Conservation (phyloP, 1,284 basidiomycete species). For the Volvariella surrecta region DNA sequence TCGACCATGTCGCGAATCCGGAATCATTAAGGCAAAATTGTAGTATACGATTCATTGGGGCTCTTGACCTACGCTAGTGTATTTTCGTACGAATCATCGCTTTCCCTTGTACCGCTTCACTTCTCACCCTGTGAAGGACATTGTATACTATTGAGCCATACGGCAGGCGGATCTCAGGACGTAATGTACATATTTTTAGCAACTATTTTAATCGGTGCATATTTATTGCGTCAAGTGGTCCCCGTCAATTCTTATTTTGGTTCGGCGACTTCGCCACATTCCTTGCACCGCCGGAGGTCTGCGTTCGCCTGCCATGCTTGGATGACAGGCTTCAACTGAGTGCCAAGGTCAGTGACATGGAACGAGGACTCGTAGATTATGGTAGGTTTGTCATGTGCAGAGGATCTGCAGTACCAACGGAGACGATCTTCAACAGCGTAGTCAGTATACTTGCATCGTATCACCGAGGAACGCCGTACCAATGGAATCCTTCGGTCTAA, state of each 20-base stretch:
- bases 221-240: no score
- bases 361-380: constrained; percentile 85
- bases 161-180: no score
- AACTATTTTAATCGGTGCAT: no score
- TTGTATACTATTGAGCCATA: no score
- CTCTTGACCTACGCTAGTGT: no score
- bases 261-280: constrained; percentile 63
- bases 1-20: no score
- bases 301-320: constrained; percentile 64
- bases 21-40: no score
- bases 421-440: constrained; percentile 61
- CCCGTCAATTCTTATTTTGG: constrained; percentile 35
- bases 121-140: no score
- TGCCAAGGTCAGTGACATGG: constrained; percentile 87
- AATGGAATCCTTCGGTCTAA: constrained; percentile 57
- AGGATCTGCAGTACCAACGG: constrained; percentile 88
- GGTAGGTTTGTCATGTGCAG: constrained; percentile 61
- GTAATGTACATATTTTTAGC: no score
- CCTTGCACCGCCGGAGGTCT: constrained; percentile 56
- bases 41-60: no score
- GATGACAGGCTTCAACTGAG: constrained; percentile 91
- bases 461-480: constrained; percentile 30
- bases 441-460: neutral
- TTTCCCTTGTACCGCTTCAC: no score
- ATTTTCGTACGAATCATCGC: no score